Base-by-base conservation (phyloP, 371 early-diverging fungal species). In the Dinochytrium kinnereticum region DNA sequence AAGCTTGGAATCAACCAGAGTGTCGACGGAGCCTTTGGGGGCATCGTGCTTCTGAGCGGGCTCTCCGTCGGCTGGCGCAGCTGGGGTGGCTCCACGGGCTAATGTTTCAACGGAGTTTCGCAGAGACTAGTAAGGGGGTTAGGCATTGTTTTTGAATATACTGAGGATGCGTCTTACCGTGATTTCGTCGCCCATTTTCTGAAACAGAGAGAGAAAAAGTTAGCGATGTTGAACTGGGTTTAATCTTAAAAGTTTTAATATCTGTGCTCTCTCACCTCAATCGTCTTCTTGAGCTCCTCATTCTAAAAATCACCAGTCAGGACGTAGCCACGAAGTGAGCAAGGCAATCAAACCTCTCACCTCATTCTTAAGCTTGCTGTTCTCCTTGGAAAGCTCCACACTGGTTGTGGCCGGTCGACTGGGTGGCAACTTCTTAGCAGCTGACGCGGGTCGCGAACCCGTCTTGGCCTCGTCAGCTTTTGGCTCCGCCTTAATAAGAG, bases 1-100 rank as follows among this genome's bases (percentile, higher is more conserved):
- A 44, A 53, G 55, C 17, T 53, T 7, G 26, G 55, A 53, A 24
- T 53, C 55, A 5, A 53, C 55, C 7, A 53, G 55, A 24, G 55
- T 53, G 55, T 53, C 55, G 13, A 53, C 55, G 55, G 55, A 53
- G 13, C 55, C 55, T 26, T 53, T 53, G 24, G 55, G n/a, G 26
- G 5, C n/a, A 5, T 53, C 55, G 5, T 13, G 13, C 24, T 53
- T 53, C 26, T 13, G n/a, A 24, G n/a, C 24, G 26, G 26, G 55
- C 55, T 53, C 17, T n/a, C n/a, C n/a, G n/a, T n/a, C n/a, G n/a
- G n/a, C n/a, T n/a, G n/a, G n/a, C n/a, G n/a, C n/a, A n/a, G n/a
- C n/a, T n/a, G n/a, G n/a, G n/a, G n/a, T n/a, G n/a, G n/a, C n/a
- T n/a, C n/a, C n/a, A n/a, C n/a, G n/a, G n/a, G n/a, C n/a, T n/a